A percentile compares a stretch with the other conserved stretches of the same genome.
Evolutionary conservation across 495 filamentous ascomycete species (phyloP).

Genomic region (Friedmanniomyces endolithicus): DNA sequence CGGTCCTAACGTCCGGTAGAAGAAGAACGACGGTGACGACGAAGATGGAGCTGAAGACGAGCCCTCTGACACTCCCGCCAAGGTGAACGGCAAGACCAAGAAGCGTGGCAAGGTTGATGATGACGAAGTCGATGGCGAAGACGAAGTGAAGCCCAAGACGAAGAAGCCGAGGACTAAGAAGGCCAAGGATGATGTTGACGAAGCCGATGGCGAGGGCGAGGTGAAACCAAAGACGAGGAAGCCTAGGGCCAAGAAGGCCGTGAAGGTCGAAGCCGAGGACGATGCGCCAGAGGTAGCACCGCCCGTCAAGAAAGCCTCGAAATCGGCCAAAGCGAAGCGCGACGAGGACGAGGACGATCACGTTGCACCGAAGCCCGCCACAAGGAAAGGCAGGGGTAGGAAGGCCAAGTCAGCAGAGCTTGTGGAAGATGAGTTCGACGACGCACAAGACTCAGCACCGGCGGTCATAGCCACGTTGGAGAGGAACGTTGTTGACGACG

Average conservation of each 20-base stretch:
- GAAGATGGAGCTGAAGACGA: constrained; percentile 33
- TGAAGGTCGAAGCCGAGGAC: constrained; percentile 2
- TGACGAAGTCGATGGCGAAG: constrained; percentile 28
- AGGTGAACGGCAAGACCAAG: constrained; percentile 25
- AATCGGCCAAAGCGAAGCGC: constrained; percentile 14
- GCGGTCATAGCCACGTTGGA: constrained; percentile 23
- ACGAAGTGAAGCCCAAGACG: constrained; percentile 17
- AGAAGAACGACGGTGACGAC: constrained; percentile 18
- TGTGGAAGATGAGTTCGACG: constrained; percentile 23
- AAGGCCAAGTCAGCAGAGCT: constrained; percentile 13
- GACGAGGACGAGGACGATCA: constrained; percentile 27
- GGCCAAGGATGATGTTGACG: constrained; percentile 23
- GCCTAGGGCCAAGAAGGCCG: constrained; percentile 21
- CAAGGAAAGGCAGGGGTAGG: constrained; percentile 6
- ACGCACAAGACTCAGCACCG: constrained; percentile 20
- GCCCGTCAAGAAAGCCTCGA: constrained; percentile 21
- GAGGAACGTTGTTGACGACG: background rate
- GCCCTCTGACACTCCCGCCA: constrained; percentile 22
- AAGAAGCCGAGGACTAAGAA: constrained; percentile 26
- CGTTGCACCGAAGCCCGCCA: constrained; percentile 9
- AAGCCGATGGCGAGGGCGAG: constrained; percentile 27
- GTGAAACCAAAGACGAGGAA: constrained; percentile 23
- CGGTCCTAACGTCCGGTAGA: background rate
- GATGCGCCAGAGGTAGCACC: constrained; percentile 15
- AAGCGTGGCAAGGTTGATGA: constrained; percentile 32